These are phyloP conservation scores for Herpetospermum pedunculosum DNA, from an alignment of 306 rosid species.

Conservation along the genomic window DNA sequence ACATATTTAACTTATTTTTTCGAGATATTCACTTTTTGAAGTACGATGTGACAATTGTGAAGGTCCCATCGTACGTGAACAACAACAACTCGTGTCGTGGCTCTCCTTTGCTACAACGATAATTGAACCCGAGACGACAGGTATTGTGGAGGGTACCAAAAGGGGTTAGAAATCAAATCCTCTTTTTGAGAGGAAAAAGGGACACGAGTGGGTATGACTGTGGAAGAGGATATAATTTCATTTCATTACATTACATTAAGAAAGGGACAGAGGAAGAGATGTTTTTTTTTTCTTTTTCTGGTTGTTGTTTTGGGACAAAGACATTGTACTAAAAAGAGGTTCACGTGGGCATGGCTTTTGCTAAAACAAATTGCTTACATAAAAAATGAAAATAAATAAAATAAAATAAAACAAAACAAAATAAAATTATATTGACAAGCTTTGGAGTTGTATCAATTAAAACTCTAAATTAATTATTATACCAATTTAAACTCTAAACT, in stretches of 20 bases:
- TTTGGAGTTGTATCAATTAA: no score
- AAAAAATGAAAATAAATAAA: neutral
- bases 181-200: neutral
- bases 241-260: neutral
- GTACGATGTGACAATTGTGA: neutral
- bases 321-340: conserved; percentile 17
- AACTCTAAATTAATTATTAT: no score
- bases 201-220: neutral
- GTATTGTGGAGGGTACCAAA: neutral
- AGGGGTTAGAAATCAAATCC: neutral
- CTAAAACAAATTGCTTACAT: neutral
- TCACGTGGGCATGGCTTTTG: conserved; percentile 33
- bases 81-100: neutral
- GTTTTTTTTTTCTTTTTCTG: neutral
- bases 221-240: neutral
- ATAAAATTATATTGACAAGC: no score
- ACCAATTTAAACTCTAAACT: no score
- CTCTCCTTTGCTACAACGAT: neutral
- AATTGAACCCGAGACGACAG: neutral
- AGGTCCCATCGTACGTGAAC: no score
- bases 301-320: conserved; percentile 7
- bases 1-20: neutral
- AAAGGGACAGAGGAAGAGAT: neutral
- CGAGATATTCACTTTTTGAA: neutral
- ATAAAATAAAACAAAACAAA: neutral